A percentile compares a stretch with the other conserved stretches of the same genome.
Evolutionary conservation across 345 rosid species (phyloP).

Genomic region (Hibiscus mutabilis): DNA sequence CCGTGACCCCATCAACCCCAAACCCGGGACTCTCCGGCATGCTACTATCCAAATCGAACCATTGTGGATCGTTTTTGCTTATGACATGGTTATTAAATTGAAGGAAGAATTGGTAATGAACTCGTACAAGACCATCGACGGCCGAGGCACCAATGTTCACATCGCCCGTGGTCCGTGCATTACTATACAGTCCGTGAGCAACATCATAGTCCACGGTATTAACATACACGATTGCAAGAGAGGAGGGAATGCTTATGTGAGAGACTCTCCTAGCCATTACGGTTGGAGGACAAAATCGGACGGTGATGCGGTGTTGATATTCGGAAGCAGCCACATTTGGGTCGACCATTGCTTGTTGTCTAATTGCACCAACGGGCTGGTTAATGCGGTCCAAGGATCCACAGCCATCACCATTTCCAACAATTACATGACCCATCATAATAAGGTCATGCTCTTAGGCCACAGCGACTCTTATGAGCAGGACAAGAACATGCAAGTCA

Average conservation of each 20-base stretch:
- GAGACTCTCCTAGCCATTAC: slow-evolving; percentile 51
- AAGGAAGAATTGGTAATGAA: slow-evolving; percentile 55
- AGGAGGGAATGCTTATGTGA: slow-evolving; percentile 51
- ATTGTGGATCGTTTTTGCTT: slow-evolving; percentile 46
- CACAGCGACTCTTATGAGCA: slow-evolving; percentile 45
- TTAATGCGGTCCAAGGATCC: slow-evolving; percentile 52
- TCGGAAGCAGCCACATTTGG: slow-evolving; percentile 58
- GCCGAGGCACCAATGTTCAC: slow-evolving; percentile 50
- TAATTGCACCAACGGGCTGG: slow-evolving; percentile 44
- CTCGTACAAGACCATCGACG: slow-evolving; percentile 61
- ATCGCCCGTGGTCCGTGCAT: slow-evolving; percentile 61
- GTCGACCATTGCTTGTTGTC: slow-evolving; percentile 61
- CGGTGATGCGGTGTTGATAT: slow-evolving; percentile 56
- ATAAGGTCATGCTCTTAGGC: slow-evolving; percentile 62
- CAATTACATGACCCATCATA: slow-evolving; percentile 45
- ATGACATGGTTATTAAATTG: slow-evolving; percentile 52
- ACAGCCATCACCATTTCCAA: slow-evolving; percentile 56
- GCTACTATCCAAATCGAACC: slow-evolving; percentile 54
- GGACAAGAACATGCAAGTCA: slow-evolving; percentile 60
- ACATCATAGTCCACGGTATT: slow-evolving; percentile 47
- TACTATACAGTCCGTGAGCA: slow-evolving; percentile 54
- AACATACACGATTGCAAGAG: slow-evolving; percentile 51
- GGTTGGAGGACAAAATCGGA: slow-evolving; percentile 62
- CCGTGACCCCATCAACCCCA: slow-evolving; percentile 44
- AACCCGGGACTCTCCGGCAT: slow-evolving; percentile 50